Evolutionary conservation across 306 rosid genomes (phyloP).

Genomic region (Lathyrus sativus): DNA sequence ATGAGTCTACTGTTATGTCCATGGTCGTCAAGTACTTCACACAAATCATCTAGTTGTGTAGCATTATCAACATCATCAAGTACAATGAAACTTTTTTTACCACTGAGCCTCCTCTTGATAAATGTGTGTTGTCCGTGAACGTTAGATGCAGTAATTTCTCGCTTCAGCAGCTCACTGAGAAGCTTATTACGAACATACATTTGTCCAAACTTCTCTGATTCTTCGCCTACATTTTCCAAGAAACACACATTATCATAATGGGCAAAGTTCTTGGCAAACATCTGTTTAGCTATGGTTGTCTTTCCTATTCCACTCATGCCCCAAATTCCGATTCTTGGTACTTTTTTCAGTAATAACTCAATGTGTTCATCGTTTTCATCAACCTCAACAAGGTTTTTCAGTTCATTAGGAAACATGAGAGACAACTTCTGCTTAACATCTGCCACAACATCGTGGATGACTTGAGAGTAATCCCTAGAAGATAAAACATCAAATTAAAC

Average conservation of each 20-base stretch:
- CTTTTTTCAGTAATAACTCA: background rate
- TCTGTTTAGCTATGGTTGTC: slow-evolving; percentile 29
- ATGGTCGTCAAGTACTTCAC: background rate
- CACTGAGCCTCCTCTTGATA: background rate
- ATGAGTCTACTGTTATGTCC: slow-evolving; percentile 10
- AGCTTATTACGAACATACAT: slow-evolving; percentile 10
- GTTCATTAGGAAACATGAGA: no score
- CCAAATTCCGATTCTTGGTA: slow-evolving; percentile 37
- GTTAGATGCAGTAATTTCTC: background rate
- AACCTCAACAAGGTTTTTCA: background rate
- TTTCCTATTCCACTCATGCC: slow-evolving; percentile 41
- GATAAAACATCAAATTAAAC: no score
- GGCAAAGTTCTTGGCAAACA: slow-evolving; percentile 22
- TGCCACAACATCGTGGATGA: no score
- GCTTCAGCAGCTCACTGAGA: slow-evolving; percentile 4
- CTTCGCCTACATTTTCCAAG: slow-evolving; percentile 30
- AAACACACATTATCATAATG: slow-evolving; percentile 36
- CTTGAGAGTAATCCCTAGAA: no score
- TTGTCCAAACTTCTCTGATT: background rate
- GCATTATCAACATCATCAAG: slow-evolving; percentile 28
- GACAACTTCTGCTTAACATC: no score
- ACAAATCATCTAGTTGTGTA: background rate
- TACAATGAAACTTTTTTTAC: slow-evolving; percentile 32
- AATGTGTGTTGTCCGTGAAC: background rate
- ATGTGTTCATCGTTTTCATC: background rate